Percentiles rank a stretch among this genome's conserved stretches.
Conservation (phyloP, 2,329 filamentous ascomycete species). For the Grosmannia serpens region DNA sequence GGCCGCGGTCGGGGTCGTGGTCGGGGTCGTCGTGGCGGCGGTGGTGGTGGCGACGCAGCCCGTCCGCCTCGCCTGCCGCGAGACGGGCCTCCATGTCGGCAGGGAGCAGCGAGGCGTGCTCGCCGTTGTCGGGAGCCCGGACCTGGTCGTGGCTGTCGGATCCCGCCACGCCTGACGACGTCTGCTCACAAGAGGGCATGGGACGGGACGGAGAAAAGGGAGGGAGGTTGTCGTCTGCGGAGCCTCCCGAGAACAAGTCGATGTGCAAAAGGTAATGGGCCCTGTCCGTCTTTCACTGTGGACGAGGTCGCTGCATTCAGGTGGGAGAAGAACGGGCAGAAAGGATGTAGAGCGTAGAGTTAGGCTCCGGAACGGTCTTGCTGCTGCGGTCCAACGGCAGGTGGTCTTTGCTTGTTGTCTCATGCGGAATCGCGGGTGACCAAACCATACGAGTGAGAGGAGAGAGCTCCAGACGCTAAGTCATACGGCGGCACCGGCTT, state of each 20-base stretch:
- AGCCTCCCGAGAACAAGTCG: not conserved
- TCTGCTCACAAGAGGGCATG: not conserved
- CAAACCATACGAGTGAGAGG: not conserved
- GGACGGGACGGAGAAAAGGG: not conserved
- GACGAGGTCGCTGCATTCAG: no score
- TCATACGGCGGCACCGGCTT: not conserved
- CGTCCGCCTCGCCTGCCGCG: no score
- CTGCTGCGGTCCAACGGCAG: not conserved
- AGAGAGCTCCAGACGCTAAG: not conserved
- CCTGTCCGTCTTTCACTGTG: not conserved
- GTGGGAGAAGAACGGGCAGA: not conserved
- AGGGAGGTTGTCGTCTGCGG: not conserved
- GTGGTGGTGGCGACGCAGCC: no score
- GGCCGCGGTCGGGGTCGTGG: not conserved
- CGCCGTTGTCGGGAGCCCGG: no score
- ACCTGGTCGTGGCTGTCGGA: no score
- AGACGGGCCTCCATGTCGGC: no score
- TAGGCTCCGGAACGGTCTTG: not conserved
- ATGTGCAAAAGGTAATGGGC: not conserved
- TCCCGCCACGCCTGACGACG: no score
- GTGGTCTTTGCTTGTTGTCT: not conserved
- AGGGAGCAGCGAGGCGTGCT: no score
- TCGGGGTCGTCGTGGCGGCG: not conserved
- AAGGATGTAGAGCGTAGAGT: not conserved
- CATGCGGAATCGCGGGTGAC: not conserved